Base-by-base conservation (phyloP, 2,329 filamentous ascomycete genomes). In the Exutisphaerella laricina region DNA sequence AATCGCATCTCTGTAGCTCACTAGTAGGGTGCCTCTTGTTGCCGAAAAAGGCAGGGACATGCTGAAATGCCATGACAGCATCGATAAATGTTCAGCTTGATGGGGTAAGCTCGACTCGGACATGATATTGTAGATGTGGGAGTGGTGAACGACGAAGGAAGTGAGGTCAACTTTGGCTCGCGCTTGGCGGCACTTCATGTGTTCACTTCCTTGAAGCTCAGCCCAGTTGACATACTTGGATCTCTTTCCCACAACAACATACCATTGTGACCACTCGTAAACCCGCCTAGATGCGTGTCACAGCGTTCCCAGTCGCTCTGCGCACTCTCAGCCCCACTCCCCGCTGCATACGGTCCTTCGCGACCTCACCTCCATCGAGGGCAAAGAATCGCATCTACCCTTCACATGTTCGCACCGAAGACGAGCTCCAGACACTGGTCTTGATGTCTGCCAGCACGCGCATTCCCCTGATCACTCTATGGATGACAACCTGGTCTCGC, bases 401-500 rank as follows among this genome's bases (percentile, higher is more conserved):
- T 12, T 38, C 49, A 37, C 67, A 65, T n/a, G 55, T 74, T 34
- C 70, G 72, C 39, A 62, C 59, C 22, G 69, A 71, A 37, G 61
- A 68, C 25, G 71, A 74, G 45, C 62, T 74, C 8, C 63, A 70
- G 41, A 71, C 65, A 4, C 66, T 75, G 5, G 67, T 68, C 5
- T 62, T 74, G 35, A 65, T 72, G 47, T 71, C 68, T 12, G 66
- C 71, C 7, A 68, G 65, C 50, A 65, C 59, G 9, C 65, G 69
- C 30, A 59, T 62, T 6, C 63, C 71, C 0, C 56, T 75, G 1
- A 64, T 75, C 32, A 75, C 72, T 0, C 57, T 74, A 8, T 75
- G 71, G 71, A 71, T 65, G 29, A 69, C 72, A 2, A 66, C 66
- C 3, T 75, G 70, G 68, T 71, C 68, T 47, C 55, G 61, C 1